Base-by-base conservation (phyloP, 495 filamentous ascomycete species). In the Lepraria neglecta region DNA sequence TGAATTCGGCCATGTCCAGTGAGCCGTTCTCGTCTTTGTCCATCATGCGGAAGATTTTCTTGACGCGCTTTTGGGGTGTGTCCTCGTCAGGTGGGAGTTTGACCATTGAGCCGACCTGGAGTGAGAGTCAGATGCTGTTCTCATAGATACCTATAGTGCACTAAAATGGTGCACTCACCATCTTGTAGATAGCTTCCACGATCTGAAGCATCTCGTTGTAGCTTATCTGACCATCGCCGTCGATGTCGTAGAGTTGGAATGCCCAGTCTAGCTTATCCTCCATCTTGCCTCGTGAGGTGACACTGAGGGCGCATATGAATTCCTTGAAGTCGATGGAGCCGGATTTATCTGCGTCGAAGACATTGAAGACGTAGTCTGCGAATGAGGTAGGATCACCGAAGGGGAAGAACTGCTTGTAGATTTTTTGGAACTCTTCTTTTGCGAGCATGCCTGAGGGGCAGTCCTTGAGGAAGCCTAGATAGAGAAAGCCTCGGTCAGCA, bases 31-130 rank as follows among this genome's bases (percentile, higher is more conserved):
- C 92, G 71, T 98, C 94, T 78, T 98, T 98, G 78, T 98, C 94
- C 94, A 98, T 98, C 94, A 97, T 97, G 67, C 88, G 84, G 78
- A 98, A 98, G 73, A 98, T 98, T 79, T 98, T 98, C 70, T 80
- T 84, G 31, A 98, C 94, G 52, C 95, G 89, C 80, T 98, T 98
- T 78, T 98, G 91, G 24, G 94, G 94, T 58, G 94, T 98, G 75
- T 97, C 92, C 76, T 98, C 94, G 75, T 98, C 94, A 73, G 96
- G 90, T 44, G 95, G 95, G 31, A 98, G 82, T 74, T 97, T 97
- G 70, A 97, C 94, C 94, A 98, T 98, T 12, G 91, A 95, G 61
- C 94, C 94, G 65, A 97, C 92, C 92, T 97, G 62, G 24, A 33
- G 51, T n/a, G 31, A 68, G 31, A 33, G 31, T 14, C 9, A 21